Evolutionary conservation across 2,329 filamentous ascomycete species (phyloP), one percentile per base, ranked within the genome.

Genomic region (Alternaria burnsii): DNA sequence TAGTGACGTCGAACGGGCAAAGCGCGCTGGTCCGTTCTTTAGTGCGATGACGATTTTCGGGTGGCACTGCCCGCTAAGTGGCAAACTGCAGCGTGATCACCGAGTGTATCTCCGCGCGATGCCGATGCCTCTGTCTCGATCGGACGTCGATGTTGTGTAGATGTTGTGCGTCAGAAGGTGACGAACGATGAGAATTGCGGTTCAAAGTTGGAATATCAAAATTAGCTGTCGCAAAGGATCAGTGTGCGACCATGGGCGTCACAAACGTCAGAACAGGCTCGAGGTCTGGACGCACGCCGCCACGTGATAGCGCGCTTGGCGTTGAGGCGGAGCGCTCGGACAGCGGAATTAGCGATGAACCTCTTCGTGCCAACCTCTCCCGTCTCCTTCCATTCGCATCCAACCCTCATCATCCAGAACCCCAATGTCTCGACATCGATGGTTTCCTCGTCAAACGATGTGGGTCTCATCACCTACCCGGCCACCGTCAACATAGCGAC

Each of bases 401-500:
- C 32, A 48, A 46, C 50, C 42, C 26, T 11, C 58, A 52, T 46
- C 53, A 30, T 32, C 47, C 38, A 36, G 24, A 55, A 57, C 43
- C 53, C 52, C 54, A 56, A 72, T 70, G 71, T 66, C 67, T 66
- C 58, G 57, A 58, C 61, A 56, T 63, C 63, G 54, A 74, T 72
- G 71, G 71, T 57, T 47, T 22, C 44, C 30, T 51, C 41, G 34
- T 32, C 51, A 36, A 48, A 26, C 22, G 47, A 52, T 7, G 47
- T 46, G 46, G 57, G 57, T 43, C 42, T 58, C 36, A 52, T 42
- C 73, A 76, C 62, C 62, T 67, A 58, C 52, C 52, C 60, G 40
- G 73, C 66, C 55, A 66, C 72, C 52, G 72, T 77, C 65, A 77
- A 77, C 63, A 70, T 76, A 41, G 65, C 74, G 58, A 77, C 74